Conservation (phyloP, 2,329 filamentous ascomycete genomes). For the Aspergillus latus region DNA sequence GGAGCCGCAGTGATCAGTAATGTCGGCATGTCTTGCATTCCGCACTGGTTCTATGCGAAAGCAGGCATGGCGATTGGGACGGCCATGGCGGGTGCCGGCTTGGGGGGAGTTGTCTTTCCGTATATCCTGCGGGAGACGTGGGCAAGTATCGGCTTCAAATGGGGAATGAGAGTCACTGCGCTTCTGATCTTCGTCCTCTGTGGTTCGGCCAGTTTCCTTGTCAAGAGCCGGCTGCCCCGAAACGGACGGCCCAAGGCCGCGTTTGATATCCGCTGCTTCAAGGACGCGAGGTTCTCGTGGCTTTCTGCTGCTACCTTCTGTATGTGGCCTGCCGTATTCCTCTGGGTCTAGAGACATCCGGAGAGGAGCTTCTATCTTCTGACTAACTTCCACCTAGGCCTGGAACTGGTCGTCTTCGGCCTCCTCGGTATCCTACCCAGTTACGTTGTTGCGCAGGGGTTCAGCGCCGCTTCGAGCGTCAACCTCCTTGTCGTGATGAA, state of each 20-base stretch:
- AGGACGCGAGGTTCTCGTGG: slow-evolving; percentile 45
- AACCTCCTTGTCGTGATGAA: slow-evolving; percentile 43
- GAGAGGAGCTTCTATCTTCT: neutral
- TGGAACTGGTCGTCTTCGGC: slow-evolving; percentile 35
- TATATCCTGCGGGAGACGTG: slow-evolving; percentile 38
- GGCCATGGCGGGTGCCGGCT: slow-evolving; percentile 41
- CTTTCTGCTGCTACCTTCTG: slow-evolving; percentile 48
- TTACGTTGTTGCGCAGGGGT: slow-evolving; percentile 31
- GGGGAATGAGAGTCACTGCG: slow-evolving; percentile 41
- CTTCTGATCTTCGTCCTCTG: slow-evolving; percentile 37
- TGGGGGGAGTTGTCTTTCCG: slow-evolving; percentile 42
- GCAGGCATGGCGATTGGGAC: slow-evolving; percentile 43
- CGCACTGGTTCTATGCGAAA: slow-evolving; percentile 44
- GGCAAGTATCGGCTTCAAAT: slow-evolving; percentile 38
- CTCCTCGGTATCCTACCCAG: slow-evolving; percentile 31
- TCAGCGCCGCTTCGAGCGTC: slow-evolving; percentile 26
- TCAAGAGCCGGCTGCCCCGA: slow-evolving; percentile 38
- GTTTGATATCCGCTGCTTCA: slow-evolving; percentile 47
- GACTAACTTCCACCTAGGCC: slow-evolving; percentile 16
- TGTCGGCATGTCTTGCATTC: slow-evolving; percentile 38
- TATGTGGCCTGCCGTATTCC: slow-evolving; percentile 18
- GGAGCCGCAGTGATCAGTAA: slow-evolving; percentile 41
- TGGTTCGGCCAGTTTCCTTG: slow-evolving; percentile 33
- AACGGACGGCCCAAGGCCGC: slow-evolving; percentile 31
- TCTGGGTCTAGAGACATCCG: neutral